A percentile compares a stretch with the other conserved stretches of the same genome.
These are phyloP conservation scores for Sistotremastrum niveocremeum DNA, from an alignment of 768 basidiomycete genomes.

Conservation along the genomic window DNA sequence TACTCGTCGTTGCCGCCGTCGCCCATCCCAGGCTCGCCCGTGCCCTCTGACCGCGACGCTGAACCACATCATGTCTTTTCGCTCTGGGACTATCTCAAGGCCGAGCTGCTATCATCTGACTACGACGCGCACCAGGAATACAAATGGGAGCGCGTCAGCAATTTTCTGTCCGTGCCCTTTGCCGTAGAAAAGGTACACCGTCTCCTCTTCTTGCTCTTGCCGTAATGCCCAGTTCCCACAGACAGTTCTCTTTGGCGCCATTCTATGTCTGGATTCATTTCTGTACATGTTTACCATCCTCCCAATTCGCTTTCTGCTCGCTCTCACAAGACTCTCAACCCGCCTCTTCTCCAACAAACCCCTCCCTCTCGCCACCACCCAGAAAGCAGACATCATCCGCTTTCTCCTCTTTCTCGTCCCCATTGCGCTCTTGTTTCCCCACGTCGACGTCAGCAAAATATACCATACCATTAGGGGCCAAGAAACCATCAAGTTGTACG, in stretches of 20 bases:
- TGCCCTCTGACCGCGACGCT: too few relatives aligned
- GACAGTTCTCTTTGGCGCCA: slow-evolving; percentile 86
- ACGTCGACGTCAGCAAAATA: slow-evolving; percentile 94
- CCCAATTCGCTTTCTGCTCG: slow-evolving; percentile 73
- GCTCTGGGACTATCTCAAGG: slow-evolving; percentile 83
- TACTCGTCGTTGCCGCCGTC: too few relatives aligned
- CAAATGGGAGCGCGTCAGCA: slow-evolving; percentile 93
- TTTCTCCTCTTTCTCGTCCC: slow-evolving; percentile 63
- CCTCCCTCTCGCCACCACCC: slow-evolving; percentile 62
- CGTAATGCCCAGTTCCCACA: slow-evolving; percentile 16
- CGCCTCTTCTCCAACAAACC: slow-evolving; percentile 37
- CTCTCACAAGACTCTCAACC: slow-evolving; percentile 38
- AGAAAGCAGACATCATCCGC: slow-evolving; percentile 88
- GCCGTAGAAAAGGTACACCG: slow-evolving; percentile 82
- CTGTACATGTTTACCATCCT: slow-evolving; percentile 96
- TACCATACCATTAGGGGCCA: slow-evolving; percentile 97
- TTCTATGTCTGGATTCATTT: slow-evolving; percentile 93
- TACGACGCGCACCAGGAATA: slow-evolving; percentile 88
- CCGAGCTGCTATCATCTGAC: slow-evolving; percentile 84
- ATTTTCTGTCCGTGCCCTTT: slow-evolving; percentile 84
- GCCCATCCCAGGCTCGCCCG: too few relatives aligned
- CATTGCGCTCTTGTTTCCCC: slow-evolving; percentile 56
- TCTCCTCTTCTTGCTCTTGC: background rate
- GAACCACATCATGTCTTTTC: slow-evolving; percentile 32
- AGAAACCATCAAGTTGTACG: slow-evolving; percentile 97